A percentile compares a stretch with the other conserved stretches of the same genome.
Conservation (phyloP, 257 asterid genomes). For the Cordia subcordata region DNA sequence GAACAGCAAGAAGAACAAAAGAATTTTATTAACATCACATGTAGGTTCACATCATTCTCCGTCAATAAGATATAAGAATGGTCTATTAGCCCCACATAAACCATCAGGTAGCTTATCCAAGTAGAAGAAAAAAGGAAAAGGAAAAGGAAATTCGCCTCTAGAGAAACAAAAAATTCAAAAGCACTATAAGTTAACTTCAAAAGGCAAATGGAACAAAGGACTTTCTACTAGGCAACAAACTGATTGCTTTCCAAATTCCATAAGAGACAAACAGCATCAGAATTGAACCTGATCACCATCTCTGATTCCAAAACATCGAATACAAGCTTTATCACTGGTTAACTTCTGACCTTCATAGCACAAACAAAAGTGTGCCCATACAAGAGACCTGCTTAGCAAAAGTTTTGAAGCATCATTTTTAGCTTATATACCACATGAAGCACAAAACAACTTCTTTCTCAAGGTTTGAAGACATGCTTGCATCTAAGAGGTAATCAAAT, state of each 20-base stretch:
- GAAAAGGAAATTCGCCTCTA: too few species aligned
- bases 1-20: too few species aligned
- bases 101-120: too few species aligned
- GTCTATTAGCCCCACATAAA: too few species aligned
- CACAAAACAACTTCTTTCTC: background rate
- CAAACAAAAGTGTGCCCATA: conserved; percentile 25
- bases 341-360: conserved; percentile 18
- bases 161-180: too few species aligned
- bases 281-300: conserved; percentile 21
- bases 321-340: conserved; percentile 10
- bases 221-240: background rate
- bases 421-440: background rate
- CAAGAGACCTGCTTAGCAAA: conserved; percentile 18
- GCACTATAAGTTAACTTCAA: background rate
- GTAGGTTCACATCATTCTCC: too few species aligned
- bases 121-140: too few species aligned
- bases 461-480: background rate
- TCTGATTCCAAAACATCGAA: conserved; percentile 17
- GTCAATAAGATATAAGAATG: too few species aligned
- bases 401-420: background rate
- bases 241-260: background rate
- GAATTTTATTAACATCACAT: too few species aligned
- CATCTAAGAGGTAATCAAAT: background rate
- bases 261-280: background rate
- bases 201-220: background rate